phyloP scores from a whole-genome alignment of 345 rosid genomes.

The Erodium maritimum region DNA sequence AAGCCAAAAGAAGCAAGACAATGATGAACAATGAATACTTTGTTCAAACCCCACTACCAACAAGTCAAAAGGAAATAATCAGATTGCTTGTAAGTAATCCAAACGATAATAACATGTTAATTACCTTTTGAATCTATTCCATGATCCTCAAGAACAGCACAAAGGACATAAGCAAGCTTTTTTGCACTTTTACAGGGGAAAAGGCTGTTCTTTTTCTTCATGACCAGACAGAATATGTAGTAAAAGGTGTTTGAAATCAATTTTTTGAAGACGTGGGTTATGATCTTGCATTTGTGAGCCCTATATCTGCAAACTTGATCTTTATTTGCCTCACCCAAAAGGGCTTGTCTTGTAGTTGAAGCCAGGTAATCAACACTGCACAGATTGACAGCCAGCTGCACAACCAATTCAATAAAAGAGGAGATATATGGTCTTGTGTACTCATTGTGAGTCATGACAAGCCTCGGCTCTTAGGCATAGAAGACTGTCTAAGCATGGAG shows the following conservation, averaged over 20 bases:
- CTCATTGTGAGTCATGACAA: too few species aligned
- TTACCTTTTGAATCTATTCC: not conserved
- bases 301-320: slow-evolving; percentile 2
- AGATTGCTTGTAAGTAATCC: not conserved
- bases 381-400: slow-evolving; percentile 24
- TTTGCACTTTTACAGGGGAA: slow-evolving; percentile 13
- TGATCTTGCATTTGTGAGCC: not conserved
- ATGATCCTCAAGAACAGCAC: slow-evolving; percentile 1
- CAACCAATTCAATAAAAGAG: not conserved
- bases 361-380: slow-evolving; percentile 32
- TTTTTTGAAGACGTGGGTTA: slow-evolving; percentile 17
- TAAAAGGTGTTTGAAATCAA: too few species aligned
- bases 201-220: slow-evolving; percentile 22
- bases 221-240: slow-evolving; percentile 16
- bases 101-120: not conserved
- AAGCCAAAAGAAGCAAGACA: too few species aligned
- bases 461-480: too few species aligned
- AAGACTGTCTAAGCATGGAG: too few species aligned
- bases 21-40: slow-evolving; percentile 1
- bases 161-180: slow-evolving; percentile 13
- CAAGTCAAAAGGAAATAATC: too few species aligned
- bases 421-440: too few species aligned
- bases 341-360: slow-evolving; percentile 32
- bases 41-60: not conserved
- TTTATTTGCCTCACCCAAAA: slow-evolving; percentile 16